Percentiles rank a stretch among this genome's conserved stretches.
phyloP scores from a whole-genome alignment of 2,329 filamentous ascomycete species.

The Neocucurbitaria cava region DNA sequence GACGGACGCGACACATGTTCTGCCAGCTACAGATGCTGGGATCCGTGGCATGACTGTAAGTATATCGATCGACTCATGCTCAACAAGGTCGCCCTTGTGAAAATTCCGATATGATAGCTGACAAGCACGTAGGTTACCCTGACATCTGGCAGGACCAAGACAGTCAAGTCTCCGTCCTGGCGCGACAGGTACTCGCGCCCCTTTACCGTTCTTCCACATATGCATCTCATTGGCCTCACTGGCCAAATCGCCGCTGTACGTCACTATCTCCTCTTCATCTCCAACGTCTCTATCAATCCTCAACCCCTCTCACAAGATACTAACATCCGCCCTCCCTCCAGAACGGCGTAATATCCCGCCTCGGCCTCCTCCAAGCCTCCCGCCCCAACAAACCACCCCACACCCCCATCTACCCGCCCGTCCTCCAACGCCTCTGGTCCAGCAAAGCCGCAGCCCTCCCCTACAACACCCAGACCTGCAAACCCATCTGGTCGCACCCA shows the following conservation, averaged over 20 bases:
- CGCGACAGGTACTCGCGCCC: not conserved
- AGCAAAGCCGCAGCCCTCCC: not conserved
- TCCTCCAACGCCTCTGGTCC: slow-evolving; percentile 9
- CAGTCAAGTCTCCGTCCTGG: not conserved
- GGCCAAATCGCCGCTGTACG: slow-evolving; percentile 12
- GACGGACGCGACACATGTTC: not conserved
- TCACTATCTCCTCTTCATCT: not conserved
- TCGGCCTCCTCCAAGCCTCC: slow-evolving; percentile 19
- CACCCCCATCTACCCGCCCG: not conserved
- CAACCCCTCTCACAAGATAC: not conserved
- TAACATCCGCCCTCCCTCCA: not conserved
- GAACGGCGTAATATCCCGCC: slow-evolving; percentile 14
- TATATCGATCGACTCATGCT: too few species aligned
- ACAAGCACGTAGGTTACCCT: slow-evolving; percentile 4
- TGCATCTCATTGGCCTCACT: slow-evolving; percentile 16
- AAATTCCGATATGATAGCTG: not conserved
- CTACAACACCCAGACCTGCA: not conserved
- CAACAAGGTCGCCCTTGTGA: not conserved
- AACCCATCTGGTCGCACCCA: slow-evolving; percentile 7
- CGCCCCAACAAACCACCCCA: not conserved
- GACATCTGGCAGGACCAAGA: slow-evolving; percentile 2
- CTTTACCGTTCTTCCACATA: slow-evolving; percentile 6
- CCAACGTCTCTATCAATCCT: not conserved
- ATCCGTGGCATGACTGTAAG: slow-evolving; percentile 1
- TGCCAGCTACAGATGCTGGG: not conserved